Evolutionary conservation across 2,329 filamentous ascomycete genomes (phyloP).

Genomic region (Fusarium armeniacum): DNA sequence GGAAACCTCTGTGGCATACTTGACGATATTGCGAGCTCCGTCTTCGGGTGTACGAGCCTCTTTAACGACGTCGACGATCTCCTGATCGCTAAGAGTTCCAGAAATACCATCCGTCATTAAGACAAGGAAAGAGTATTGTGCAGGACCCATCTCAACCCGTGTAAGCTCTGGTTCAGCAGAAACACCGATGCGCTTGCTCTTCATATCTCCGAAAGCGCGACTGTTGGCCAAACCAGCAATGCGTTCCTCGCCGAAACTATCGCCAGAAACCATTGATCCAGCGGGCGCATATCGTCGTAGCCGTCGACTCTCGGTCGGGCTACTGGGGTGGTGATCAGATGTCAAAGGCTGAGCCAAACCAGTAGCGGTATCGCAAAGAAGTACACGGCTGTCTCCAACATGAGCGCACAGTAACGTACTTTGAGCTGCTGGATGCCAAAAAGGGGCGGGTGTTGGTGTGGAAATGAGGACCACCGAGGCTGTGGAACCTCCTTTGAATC

Average conservation of each 20-base stretch:
- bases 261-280: slow-evolving; percentile 82
- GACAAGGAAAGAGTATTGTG: slow-evolving; percentile 90
- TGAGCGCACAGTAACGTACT: slow-evolving; percentile 89
- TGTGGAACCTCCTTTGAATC: slow-evolving; percentile 95
- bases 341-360: slow-evolving; percentile 86
- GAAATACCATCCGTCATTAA: slow-evolving; percentile 91
- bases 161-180: slow-evolving; percentile 92
- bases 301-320: slow-evolving; percentile 84
- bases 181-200: slow-evolving; percentile 91
- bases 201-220: slow-evolving; percentile 92
- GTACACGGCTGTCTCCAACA: slow-evolving; percentile 91
- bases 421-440: slow-evolving; percentile 92
- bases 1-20: slow-evolving; percentile 89
- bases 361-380: slow-evolving; percentile 88
- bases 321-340: slow-evolving; percentile 92
- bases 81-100: slow-evolving; percentile 88
- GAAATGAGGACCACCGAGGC: slow-evolving; percentile 91
- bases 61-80: slow-evolving; percentile 96
- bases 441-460: slow-evolving; percentile 90
- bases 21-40: slow-evolving; percentile 82
- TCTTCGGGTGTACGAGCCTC: slow-evolving; percentile 93
- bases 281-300: slow-evolving; percentile 85
- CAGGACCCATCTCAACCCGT: slow-evolving; percentile 82
- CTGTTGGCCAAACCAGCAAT: slow-evolving; percentile 95
- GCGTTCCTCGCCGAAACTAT: slow-evolving; percentile 97